Evolutionary conservation across 768 basidiomycete species (phyloP).

Genomic region (Punctularia strigosozonata): DNA sequence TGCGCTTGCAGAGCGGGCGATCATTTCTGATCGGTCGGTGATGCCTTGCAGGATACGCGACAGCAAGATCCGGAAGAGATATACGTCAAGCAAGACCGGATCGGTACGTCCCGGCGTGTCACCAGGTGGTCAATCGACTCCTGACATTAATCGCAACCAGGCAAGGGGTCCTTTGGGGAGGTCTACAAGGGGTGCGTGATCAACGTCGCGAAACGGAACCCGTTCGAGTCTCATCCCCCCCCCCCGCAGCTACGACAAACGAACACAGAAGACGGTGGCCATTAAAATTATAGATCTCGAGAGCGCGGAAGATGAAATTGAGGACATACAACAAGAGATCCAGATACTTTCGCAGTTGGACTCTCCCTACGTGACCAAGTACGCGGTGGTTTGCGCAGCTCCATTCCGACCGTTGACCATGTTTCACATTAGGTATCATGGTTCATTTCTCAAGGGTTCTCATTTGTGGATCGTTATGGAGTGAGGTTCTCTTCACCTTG

Average conservation of each 20-base stretch:
- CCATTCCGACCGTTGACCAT: slow-evolving; percentile 6
- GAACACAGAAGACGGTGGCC: slow-evolving; percentile 93
- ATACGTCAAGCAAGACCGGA: slow-evolving; percentile 95
- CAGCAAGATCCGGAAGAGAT: slow-evolving; percentile 91
- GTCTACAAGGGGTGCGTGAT: slow-evolving; percentile 88
- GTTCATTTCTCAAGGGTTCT: slow-evolving; percentile 89
- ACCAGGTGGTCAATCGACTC: slow-evolving; percentile 2
- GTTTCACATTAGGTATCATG: slow-evolving; percentile 64
- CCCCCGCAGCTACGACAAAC: slow-evolving; percentile 72
- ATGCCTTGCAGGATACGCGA: slow-evolving; percentile 39
- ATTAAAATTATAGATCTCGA: slow-evolving; percentile 99
- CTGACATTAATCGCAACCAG: slow-evolving; percentile 29
- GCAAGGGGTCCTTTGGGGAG: slow-evolving; percentile 97
- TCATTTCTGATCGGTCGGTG: slow-evolving; percentile 6
- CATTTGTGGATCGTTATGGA: slow-evolving; percentile 99
- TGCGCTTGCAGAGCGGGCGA: slow-evolving; percentile 1
- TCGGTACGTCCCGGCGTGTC: slow-evolving; percentile 45
- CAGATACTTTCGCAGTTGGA: slow-evolving; percentile 95
- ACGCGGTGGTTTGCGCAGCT: slow-evolving; percentile 22
- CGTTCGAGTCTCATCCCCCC: slow-evolving; percentile 4
- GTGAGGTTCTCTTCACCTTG: slow-evolving; percentile 28
- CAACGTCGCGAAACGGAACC: slow-evolving; percentile 6
- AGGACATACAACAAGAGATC: slow-evolving; percentile 98
- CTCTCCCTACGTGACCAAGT: slow-evolving; percentile 95
- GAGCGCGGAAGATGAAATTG: slow-evolving; percentile 98